Evolutionary conservation across 106 monocot species (phyloP).

Genomic region (Hemerocallis citrina): DNA sequence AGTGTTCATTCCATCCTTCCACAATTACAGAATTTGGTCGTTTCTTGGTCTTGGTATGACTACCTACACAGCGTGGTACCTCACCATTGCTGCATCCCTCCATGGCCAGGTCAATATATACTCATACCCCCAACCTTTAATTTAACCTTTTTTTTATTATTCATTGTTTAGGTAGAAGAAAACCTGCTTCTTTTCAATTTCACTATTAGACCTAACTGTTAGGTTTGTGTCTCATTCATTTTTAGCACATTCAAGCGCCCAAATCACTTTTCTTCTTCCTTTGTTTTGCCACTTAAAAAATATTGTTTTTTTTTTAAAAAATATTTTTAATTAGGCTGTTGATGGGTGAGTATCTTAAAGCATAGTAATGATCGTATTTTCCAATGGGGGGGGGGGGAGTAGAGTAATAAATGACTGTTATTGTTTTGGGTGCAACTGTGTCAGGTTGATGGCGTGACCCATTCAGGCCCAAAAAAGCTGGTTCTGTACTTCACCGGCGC

Average conservation of each 20-base stretch:
- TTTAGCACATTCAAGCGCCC: not conserved
- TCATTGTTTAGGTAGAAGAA: no score
- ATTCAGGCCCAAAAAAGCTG: slow-evolving; percentile 39
- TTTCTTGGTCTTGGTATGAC: slow-evolving; percentile 53
- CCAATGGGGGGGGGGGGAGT: no score
- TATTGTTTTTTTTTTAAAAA: no score
- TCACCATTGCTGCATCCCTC: slow-evolving; percentile 45
- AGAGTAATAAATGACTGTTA: no score
- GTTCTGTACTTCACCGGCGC: slow-evolving; percentile 57
- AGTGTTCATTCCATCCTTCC: slow-evolving; percentile 62
- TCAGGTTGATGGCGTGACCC: slow-evolving; percentile 49
- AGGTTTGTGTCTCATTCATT: no score
- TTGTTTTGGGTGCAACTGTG: not conserved
- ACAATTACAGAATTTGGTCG: slow-evolving; percentile 65
- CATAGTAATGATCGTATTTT: no score
- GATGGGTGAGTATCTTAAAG: not conserved
- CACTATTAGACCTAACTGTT: no score
- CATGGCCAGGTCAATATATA: slow-evolving; percentile 38
- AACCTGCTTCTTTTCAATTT: no score
- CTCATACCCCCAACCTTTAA: not conserved
- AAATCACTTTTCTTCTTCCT: not conserved
- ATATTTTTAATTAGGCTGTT: not conserved
- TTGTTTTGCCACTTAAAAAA: not conserved
- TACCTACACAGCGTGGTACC: slow-evolving; percentile 60
- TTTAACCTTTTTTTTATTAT: no score